phyloP scores from a whole-genome alignment of 495 filamentous ascomycete species.

The Pseudomonodictys pantanalensis region DNA sequence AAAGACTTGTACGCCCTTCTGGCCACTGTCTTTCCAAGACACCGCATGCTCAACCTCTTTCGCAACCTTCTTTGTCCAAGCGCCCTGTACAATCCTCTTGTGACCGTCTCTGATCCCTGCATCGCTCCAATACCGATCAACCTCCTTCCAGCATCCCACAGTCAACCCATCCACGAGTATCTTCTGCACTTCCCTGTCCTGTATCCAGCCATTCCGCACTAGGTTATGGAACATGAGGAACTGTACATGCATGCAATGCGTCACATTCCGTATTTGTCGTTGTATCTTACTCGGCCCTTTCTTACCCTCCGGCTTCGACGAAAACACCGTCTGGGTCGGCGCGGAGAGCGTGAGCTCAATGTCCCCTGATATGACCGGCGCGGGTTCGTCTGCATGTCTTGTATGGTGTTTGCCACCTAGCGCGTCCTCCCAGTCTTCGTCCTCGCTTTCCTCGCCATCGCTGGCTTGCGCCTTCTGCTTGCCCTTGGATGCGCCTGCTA shows the following conservation, averaged over 20 bases:
- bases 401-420: constrained; percentile 35
- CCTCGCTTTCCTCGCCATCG: constrained; percentile 59
- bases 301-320: constrained; percentile 57
- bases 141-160: constrained; percentile 62
- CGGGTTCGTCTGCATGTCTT: constrained; percentile 23
- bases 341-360: constrained; percentile 67
- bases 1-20: constrained; percentile 12
- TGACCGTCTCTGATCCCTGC: constrained; percentile 56
- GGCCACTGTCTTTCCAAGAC: constrained; percentile 7
- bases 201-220: constrained; percentile 80
- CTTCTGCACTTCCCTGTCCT: constrained; percentile 73
- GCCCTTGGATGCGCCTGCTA: constrained; percentile 2
- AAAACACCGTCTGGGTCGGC: constrained; percentile 40
- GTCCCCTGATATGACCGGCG: constrained; percentile 48
- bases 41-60: constrained; percentile 16
- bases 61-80: constrained; percentile 2
- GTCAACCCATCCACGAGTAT: constrained; percentile 71
- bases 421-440: constrained; percentile 88
- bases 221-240: constrained; percentile 84
- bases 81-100: constrained; percentile 42
- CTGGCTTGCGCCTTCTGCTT: constrained; percentile 25
- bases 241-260: constrained; percentile 88
- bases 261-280: constrained; percentile 67
- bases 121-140: constrained; percentile 69
- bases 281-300: constrained; percentile 86